Base-by-base conservation (phyloP, 768 basidiomycete genomes). In the Hemileccinum rubropunctum region DNA sequence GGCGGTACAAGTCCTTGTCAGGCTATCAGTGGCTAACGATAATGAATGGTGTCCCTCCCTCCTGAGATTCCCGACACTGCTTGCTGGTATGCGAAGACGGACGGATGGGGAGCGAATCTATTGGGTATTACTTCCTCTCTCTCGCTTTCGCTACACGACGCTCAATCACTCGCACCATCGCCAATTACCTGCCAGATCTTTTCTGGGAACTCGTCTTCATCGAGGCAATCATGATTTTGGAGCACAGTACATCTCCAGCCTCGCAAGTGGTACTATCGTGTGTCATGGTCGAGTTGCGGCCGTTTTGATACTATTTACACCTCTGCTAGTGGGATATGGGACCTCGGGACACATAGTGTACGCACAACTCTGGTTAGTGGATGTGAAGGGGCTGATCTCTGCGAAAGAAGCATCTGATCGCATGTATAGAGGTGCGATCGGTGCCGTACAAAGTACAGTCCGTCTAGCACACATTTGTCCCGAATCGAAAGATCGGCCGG, bases 61-160 rank as follows among this genome's bases (percentile, higher is more conserved):
- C 13, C 21, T 13, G 9, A 30, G 18, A 27, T 35, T n/a, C 18
- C 11, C 6, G 32, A 37, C 6, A 34, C 34, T 4, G 37, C 48
- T 41, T 41, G 26, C 18, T 63, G 64, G 64, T 61, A 61, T 37
- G 51, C 48, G 1, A 55, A 66, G 14, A 39, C 47, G 23, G 65
- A 64, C 1, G n/a, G 18, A 11, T 62, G 45, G 48, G 58, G 42
- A 6, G 23, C 52, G 6, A 52, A 56, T 7, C 35, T 64, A 26
- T 54, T 58, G 62, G 55, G 66, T n/a, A 48, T 64, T 3, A 52
- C 9, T 62, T 67, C 17, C 48, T n/a, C n/a, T n/a, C n/a, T n/a
- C n/a, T 65, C 13, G 27, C 51, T 6, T 67, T 56, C 15, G 59
- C 43, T 2, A 50, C 33, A 13, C 53, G 42, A 2, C 51, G 35